These are phyloP conservation scores for Aspergillus proliferans DNA, from an alignment of 2,329 filamentous ascomycete species.

Conservation along the genomic window DNA sequence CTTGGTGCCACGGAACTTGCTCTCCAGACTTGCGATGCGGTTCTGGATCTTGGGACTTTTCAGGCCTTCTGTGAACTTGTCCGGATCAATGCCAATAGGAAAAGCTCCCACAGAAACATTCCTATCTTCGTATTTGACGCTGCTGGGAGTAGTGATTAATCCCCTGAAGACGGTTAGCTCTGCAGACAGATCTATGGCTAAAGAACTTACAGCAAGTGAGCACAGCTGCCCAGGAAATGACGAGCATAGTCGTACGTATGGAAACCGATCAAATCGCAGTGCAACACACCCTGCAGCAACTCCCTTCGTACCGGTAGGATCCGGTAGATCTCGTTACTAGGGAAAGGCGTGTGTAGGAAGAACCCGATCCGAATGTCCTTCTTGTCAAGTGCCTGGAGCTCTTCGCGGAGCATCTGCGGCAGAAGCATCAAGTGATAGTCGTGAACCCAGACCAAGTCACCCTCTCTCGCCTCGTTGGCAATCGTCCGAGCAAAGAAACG, in stretches of 20 bases:
- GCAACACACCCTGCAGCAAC: conserved; percentile 73
- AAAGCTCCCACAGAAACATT: conserved; percentile 85
- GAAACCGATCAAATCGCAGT: conserved; percentile 90
- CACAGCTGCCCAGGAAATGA: conserved; percentile 89
- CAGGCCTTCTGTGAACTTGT: conserved; percentile 83
- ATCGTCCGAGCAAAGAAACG: conserved; percentile 80
- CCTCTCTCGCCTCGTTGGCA: conserved; percentile 76
- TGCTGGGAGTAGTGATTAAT: conserved; percentile 70
- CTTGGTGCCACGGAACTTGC: conserved; percentile 88
- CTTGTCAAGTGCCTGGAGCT: conserved; percentile 62
- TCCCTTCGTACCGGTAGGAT: conserved; percentile 85
- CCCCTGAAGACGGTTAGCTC: conserved; percentile 22
- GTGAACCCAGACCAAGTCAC: conserved; percentile 90
- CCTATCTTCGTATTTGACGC: conserved; percentile 78
- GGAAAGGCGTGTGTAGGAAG: conserved; percentile 93
- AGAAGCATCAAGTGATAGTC: conserved; percentile 96
- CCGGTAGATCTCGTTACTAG: conserved; percentile 89
- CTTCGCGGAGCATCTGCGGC: conserved; percentile 83
- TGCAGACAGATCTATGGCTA: conserved; percentile 3
- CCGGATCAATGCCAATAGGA: conserved; percentile 90
- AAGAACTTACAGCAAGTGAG: conserved; percentile 64
- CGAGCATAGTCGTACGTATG: conserved; percentile 95
- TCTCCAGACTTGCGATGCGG: conserved; percentile 71
- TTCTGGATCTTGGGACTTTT: conserved; percentile 75
- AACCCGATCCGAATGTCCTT: conserved; percentile 94